phyloP scores from a whole-genome alignment of 2,329 filamentous ascomycete species.

The Pyrenophora graminea region DNA sequence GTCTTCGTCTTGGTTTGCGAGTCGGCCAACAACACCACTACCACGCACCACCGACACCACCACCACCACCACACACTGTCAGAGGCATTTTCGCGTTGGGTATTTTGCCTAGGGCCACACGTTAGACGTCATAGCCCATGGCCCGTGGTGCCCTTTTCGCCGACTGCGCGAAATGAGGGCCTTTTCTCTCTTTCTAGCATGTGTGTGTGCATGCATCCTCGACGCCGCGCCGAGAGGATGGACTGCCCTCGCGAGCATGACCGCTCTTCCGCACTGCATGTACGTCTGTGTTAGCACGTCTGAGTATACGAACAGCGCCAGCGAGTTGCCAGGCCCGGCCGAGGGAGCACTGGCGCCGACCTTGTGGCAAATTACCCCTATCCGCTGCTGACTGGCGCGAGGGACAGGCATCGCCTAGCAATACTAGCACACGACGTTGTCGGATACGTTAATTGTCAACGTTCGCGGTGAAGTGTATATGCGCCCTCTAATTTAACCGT shows the following conservation, averaged over 20 bases:
- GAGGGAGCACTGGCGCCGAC: conserved; percentile 6
- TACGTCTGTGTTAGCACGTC: conserved; percentile 2
- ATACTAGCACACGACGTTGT: background rate
- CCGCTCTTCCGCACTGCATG: background rate
- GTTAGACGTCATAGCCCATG: background rate
- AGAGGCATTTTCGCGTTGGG: too few species aligned
- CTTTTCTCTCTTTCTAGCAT: too few species aligned
- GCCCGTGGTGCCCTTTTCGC: background rate
- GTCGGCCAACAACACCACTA: background rate
- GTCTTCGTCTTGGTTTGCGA: background rate
- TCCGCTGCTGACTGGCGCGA: conserved; percentile 7
- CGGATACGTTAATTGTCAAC: conserved; percentile 7
- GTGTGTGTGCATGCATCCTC: too few species aligned
- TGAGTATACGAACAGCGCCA: conserved; percentile 7
- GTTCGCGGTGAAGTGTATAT: conserved; percentile 9
- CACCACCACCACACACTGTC: too few species aligned
- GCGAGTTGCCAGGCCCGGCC: background rate
- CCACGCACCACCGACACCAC: too few species aligned
- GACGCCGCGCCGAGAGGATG: too few species aligned
- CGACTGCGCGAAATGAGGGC: background rate
- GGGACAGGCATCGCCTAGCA: conserved; percentile 4
- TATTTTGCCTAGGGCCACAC: too few species aligned
- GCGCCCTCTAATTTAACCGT: conserved; percentile 5
- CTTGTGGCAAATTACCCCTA: conserved; percentile 18
- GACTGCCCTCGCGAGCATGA: background rate